Percentiles rank a stretch among this genome's conserved stretches.
These are phyloP conservation scores for Hordeum marinum DNA, from an alignment of 176 grass and related monocot species.

Conservation along the genomic window DNA sequence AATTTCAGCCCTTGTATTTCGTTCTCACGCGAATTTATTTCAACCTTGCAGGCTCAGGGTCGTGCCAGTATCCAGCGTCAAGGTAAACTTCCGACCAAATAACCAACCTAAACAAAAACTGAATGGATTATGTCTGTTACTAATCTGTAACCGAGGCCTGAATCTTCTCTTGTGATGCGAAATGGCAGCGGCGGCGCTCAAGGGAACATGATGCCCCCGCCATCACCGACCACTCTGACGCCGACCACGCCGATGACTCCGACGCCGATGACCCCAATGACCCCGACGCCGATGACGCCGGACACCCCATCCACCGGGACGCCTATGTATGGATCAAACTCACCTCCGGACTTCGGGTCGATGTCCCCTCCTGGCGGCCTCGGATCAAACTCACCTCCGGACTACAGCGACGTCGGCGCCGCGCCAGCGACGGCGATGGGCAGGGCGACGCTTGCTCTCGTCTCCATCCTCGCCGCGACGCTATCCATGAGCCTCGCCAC, in stretches of 20 bases:
- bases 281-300: slow-evolving; percentile 23
- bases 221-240: slow-evolving; percentile 27
- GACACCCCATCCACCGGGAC: slow-evolving; percentile 22
- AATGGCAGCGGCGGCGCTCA: slow-evolving; percentile 28
- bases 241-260: not conserved
- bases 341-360: slow-evolving; percentile 32
- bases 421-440: not conserved
- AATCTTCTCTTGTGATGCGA: not conserved
- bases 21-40: not conserved
- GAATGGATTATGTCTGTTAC: not conserved
- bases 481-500: slow-evolving; percentile 21
- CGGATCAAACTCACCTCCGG: slow-evolving; percentile 40
- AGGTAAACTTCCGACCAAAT: slow-evolving; percentile 36
- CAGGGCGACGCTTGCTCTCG: not conserved
- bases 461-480: slow-evolving; percentile 27
- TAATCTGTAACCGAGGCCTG: not conserved
- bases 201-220: slow-evolving; percentile 32
- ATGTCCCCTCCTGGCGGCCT: slow-evolving; percentile 17
- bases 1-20: not conserved
- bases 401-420: slow-evolving; percentile 45
- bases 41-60: slow-evolving; percentile 38
- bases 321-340: slow-evolving; percentile 25
- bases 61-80: slow-evolving; percentile 49
- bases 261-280: slow-evolving; percentile 6
- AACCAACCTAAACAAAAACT: not conserved